Evolutionary conservation across 1,284 basidiomycete genomes (phyloP).

Genomic region (Trichosporon sp.): DNA sequence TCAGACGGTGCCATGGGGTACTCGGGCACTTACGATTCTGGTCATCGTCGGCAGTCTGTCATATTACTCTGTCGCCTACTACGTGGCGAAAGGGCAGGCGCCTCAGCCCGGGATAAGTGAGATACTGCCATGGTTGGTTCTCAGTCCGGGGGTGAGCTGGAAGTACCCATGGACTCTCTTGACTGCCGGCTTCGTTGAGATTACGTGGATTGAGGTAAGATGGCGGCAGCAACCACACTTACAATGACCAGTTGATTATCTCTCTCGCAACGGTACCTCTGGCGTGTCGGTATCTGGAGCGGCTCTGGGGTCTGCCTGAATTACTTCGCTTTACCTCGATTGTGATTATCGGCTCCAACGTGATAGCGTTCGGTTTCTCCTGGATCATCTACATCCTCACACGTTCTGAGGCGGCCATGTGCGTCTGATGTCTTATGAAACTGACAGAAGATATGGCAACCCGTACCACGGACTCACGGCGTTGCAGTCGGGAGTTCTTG

Average conservation of each 20-base stretch:
- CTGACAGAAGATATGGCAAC: conserved; percentile 61
- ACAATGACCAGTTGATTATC: conserved; percentile 59
- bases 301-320: conserved; percentile 85
- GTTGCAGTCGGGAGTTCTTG: conserved; percentile 81
- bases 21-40: conserved; percentile 65
- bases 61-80: conserved; percentile 53
- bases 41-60: conserved; percentile 61
- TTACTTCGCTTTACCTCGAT: conserved; percentile 77
- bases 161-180: conserved; percentile 92
- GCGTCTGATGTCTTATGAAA: conserved; percentile 39
- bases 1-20: conserved; percentile 53
- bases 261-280: conserved; percentile 74
- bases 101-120: conserved; percentile 18
- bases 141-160: conserved; percentile 75
- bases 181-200: conserved; percentile 80
- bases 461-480: conserved; percentile 88
- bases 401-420: conserved; percentile 52
- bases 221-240: background rate
- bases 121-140: conserved; percentile 66
- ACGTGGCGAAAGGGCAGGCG: conserved; percentile 7
- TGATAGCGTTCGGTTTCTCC: conserved; percentile 67
- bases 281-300: conserved; percentile 81
- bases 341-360: conserved; percentile 72
- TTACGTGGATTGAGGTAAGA: conserved; percentile 72
- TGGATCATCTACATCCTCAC: conserved; percentile 44